Evolutionary conservation across 768 basidiomycete species (phyloP).

Genomic region (Russula compacta): DNA sequence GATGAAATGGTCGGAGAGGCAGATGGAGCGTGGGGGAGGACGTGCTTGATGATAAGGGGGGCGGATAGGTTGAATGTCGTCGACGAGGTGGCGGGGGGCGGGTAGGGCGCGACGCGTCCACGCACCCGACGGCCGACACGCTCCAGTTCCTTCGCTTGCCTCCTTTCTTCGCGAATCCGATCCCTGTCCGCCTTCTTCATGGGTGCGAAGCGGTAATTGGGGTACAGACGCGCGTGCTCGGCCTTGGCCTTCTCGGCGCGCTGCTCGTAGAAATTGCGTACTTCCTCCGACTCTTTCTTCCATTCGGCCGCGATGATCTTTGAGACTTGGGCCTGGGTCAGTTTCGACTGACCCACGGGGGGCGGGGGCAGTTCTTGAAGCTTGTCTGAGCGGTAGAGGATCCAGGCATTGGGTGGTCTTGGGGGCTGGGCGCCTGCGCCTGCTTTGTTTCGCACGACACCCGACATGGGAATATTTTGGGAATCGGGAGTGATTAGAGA

Average conservation of each 20-base stretch:
- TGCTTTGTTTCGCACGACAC: neutral
- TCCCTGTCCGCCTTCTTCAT: constrained; percentile 18
- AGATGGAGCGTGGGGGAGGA: neutral
- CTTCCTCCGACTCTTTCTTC: constrained; percentile 30
- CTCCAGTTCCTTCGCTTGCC: constrained; percentile 10
- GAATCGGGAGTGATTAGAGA: neutral
- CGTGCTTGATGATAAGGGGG: neutral
- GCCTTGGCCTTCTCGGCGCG: constrained; percentile 17
- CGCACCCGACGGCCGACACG: constrained; percentile 8
- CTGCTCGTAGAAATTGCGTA: constrained; percentile 22
- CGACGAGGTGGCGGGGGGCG: neutral
- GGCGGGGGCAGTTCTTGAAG: constrained; percentile 28
- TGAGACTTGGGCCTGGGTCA: constrained; percentile 36
- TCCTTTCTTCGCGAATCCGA: constrained; percentile 14
- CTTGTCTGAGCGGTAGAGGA: constrained; percentile 40
- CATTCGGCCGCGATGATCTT: constrained; percentile 35
- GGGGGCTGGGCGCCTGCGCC: constrained; percentile 20
- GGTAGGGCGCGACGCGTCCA: constrained; percentile 7
- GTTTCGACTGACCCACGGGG: constrained; percentile 21
- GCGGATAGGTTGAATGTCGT: neutral
- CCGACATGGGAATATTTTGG: constrained; percentile 6
- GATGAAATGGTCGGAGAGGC: neutral
- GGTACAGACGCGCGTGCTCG: constrained; percentile 14
- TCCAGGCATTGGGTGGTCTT: constrained; percentile 43
- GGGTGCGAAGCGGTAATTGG: constrained; percentile 18